phyloP scores from a whole-genome alignment of 805 yeast species.

The Nakazawaea siamensis region DNA sequence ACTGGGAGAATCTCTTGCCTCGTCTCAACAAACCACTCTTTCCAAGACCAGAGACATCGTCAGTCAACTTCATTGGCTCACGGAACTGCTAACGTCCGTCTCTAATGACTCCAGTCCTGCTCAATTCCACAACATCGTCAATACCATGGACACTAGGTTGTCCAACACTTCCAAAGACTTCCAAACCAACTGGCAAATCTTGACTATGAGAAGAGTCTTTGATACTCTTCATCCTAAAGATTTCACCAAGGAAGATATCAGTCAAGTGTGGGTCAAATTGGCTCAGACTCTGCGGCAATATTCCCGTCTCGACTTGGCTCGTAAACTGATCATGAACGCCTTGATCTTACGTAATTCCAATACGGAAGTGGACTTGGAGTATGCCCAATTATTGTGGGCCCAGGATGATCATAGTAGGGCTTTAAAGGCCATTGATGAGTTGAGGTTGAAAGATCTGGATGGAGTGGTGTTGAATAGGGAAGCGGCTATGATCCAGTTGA shows the following conservation, averaged over 20 bases:
- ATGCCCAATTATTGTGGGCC: slow-evolving; percentile 79
- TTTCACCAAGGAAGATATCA: slow-evolving; percentile 22
- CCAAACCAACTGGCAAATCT: slow-evolving; percentile 48
- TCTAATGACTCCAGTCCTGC: slow-evolving; percentile 9
- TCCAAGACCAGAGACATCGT: slow-evolving; percentile 38
- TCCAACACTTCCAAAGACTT: slow-evolving; percentile 41
- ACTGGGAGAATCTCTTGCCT: slow-evolving; percentile 53
- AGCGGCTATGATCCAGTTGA: slow-evolving; percentile 47
- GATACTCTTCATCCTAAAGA: slow-evolving; percentile 9
- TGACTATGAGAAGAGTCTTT: slow-evolving; percentile 50
- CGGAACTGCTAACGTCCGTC: slow-evolving; percentile 42
- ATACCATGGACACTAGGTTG: slow-evolving; percentile 16
- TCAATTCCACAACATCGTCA: slow-evolving; percentile 7
- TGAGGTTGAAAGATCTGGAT: not conserved
- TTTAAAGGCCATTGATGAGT: slow-evolving; percentile 30
- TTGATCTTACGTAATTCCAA: slow-evolving; percentile 27
- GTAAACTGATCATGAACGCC: slow-evolving; percentile 58
- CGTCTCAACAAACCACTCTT: slow-evolving; percentile 40
- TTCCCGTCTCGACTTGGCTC: slow-evolving; percentile 64
- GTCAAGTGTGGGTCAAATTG: slow-evolving; percentile 47
- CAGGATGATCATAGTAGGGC: slow-evolving; percentile 87
- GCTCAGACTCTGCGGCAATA: slow-evolving; percentile 62
- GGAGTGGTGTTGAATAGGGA: slow-evolving; percentile 5
- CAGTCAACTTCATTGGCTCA: slow-evolving; percentile 50
- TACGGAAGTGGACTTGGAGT: slow-evolving; percentile 56